Base-by-base conservation (phyloP, 1,139 yeast species). In the Hyphopichia khmerensis region DNA sequence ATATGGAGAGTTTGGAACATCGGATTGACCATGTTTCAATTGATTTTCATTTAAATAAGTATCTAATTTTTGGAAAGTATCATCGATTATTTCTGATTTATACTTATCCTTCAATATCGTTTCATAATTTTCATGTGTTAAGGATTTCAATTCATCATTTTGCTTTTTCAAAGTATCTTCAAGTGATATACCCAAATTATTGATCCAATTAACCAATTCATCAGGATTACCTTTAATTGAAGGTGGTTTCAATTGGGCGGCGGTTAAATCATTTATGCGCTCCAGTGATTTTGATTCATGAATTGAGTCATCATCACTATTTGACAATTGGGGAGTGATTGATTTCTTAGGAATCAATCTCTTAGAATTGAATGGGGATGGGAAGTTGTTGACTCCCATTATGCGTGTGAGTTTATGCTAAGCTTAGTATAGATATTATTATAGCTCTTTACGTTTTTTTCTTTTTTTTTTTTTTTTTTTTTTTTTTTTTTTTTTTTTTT, bases 201-300 rank as follows among this genome's bases (percentile, higher is more conserved):
- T 70, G 27, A 82, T 72, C 87, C 87, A 82, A 18, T 63, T 56
- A 9, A 77, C 62, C n/a, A 80, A 50, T 14, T 76, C 77, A 34
- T 71, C 70, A 1, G 50, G 48, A 26, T 26, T 26, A 8, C 29
- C 29, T 7, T 26, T 26, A 11, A 26, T 26, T 9, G 29, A 13
- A 7, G 29, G 29, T 9, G 29, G 29, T 26, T 11, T 21, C 8
- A 21, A 8, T 8, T 21, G 24, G 24, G 24, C 24, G 29, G 11
- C 36, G n/a, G n/a, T n/a, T n/a, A n/a, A n/a, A n/a, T n/a, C n/a
- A n/a, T n/a, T n/a, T n/a, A n/a, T n/a, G n/a, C n/a, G n/a, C n/a
- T n/a, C n/a, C n/a, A n/a, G n/a, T n/a, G n/a, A n/a, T n/a, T n/a
- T n/a, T n/a, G n/a, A n/a, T n/a, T 21, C 24, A 21, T 21, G 9